phyloP scores from a whole-genome alignment of 2,329 filamentous ascomycete species.

The Lecanosticta acicola region DNA sequence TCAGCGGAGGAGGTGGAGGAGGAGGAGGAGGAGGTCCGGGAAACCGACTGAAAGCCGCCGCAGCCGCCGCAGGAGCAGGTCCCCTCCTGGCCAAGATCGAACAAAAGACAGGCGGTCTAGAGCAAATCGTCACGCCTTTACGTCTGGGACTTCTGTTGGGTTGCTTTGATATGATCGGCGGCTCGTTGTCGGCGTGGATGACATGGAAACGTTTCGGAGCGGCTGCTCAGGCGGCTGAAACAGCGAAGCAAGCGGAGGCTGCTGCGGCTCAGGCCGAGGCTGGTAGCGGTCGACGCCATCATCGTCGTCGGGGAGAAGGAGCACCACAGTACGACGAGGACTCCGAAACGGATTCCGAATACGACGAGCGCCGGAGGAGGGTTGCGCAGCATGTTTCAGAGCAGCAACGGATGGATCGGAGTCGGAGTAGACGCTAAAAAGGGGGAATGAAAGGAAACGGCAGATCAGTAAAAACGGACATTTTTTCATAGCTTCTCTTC shows the following conservation, averaged over 20 bases:
- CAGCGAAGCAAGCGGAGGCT: background rate
- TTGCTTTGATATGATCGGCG: slow-evolving; percentile 18
- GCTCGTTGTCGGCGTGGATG: slow-evolving; percentile 15
- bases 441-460: no score
- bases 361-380: background rate
- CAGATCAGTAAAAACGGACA: background rate
- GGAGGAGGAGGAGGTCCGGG: no score
- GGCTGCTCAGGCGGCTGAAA: slow-evolving; percentile 9
- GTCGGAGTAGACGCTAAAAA: background rate
- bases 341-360: background rate
- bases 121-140: slow-evolving; percentile 16
- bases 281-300: background rate
- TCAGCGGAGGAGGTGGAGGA: no score
- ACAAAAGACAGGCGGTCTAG: slow-evolving; percentile 1
- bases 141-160: slow-evolving; percentile 16
- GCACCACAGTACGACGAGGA: background rate
- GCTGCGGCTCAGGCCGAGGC: no score
- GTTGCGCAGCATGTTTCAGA: background rate
- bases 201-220: slow-evolving; percentile 16
- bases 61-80: background rate
- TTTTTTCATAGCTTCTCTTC: no score
- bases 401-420: background rate
- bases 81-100: background rate
- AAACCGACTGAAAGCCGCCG: no score
- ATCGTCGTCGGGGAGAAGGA: background rate